A percentile compares a stretch with the other conserved stretches of the same genome.
phyloP scores from a whole-genome alignment of 176 grass and related monocot species.

The Zizania latifolia region DNA sequence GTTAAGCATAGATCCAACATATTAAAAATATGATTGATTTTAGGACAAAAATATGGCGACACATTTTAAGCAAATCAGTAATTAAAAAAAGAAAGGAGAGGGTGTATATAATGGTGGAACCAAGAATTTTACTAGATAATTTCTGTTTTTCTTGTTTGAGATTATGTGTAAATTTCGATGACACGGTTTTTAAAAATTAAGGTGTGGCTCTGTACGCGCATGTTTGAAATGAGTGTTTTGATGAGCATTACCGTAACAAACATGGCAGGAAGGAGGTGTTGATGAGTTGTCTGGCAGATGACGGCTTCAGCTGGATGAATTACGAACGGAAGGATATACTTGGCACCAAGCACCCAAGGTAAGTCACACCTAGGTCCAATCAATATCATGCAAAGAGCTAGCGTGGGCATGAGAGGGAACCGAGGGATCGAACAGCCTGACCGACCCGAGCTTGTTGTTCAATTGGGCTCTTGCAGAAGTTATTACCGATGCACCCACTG shows the following conservation, averaged over 20 bases:
- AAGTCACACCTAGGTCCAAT: too few relatives aligned
- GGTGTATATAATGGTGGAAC: too few relatives aligned
- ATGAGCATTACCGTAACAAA: not conserved
- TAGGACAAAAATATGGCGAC: too few relatives aligned
- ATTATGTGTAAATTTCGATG: too few relatives aligned
- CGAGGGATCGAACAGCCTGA: not conserved
- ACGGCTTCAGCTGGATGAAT: conserved; percentile 46
- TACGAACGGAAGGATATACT: conserved; percentile 32
- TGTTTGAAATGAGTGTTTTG: not conserved
- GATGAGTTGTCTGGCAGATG: not conserved
- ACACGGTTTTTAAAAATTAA: too few relatives aligned
- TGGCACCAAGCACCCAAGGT: not conserved
- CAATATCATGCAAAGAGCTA: not conserved
- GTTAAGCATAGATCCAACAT: too few relatives aligned
- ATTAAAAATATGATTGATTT: too few relatives aligned
- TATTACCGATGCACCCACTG: conserved; percentile 37
- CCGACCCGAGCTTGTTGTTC: not conserved
- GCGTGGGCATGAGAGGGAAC: not conserved
- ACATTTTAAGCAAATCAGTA: too few relatives aligned
- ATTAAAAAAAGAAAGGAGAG: too few relatives aligned
- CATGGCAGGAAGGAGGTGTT: not conserved
- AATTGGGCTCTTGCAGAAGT: conserved; percentile 3
- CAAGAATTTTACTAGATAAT: too few relatives aligned
- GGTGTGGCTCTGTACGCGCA: too few relatives aligned
- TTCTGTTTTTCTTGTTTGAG: too few relatives aligned